Evolutionary conservation across 2,329 filamentous ascomycete species (phyloP), one percentile per base, ranked within the genome.

Genomic region (Fusarium abutilonis): DNA sequence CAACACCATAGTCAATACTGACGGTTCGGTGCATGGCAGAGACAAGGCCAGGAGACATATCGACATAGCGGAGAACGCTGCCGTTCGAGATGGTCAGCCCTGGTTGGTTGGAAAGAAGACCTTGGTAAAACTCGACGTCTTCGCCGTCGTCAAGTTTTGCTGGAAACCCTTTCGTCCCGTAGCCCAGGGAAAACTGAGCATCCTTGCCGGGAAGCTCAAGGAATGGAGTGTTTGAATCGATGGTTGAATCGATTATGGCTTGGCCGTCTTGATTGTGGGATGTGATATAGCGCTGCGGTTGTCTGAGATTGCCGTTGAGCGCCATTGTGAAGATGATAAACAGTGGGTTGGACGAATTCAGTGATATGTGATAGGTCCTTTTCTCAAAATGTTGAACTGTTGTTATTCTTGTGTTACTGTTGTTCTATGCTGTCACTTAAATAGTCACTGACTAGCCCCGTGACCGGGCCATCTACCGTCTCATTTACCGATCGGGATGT

Each of bases 1-100:
- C 76, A 47, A 86, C 76, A 1, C 82, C 83, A 52, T 82, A 85
- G 58, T 86, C 83, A 0, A 86, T 72, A 44, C 78, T 83, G 54
- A 82, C 77, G 0, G 84, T 86, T 6, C 83, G 78, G 55, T 86
- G 69, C 66, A 71, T 68, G 0, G 64, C 60, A 4, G 68, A 70
- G 1, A 52, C 34, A 8, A 40, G 38, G 0, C 48, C 60, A 0
- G 82, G 81, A 0, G 75, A 72, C 60, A 83, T 80, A 56, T 84
- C 82, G 8, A 83, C 80, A 38, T 80, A 76, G 2, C 81, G 77
- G 6, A 79, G 75, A 2, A 83, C 76, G 0, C 77, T 80, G 31
- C 81, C 81, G 0, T 46, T 69, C 2, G 69, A 67, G 9, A 74
- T 67, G 4, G 32, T 71, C 46, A 76, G 61, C 1, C 74, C 74